These are phyloP conservation scores for Apophysomyces sp. DNA, from an alignment of 371 early-diverging fungal genomes.

Conservation along the genomic window DNA sequence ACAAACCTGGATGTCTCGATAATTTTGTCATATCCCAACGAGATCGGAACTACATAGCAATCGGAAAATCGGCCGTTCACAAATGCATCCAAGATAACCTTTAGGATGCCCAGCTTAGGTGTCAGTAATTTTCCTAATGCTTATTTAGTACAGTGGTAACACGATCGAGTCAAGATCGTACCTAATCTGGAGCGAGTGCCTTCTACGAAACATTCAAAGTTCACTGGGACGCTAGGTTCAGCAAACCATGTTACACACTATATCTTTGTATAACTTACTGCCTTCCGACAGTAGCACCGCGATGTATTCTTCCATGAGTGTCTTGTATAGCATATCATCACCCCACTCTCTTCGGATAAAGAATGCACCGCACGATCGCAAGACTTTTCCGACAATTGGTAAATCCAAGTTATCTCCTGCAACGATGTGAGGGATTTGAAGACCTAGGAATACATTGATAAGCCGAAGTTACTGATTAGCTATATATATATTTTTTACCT, in stretches of 20 bases:
- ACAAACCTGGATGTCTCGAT: slow-evolving; percentile 77
- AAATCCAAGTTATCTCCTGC: slow-evolving; percentile 90
- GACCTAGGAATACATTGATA: slow-evolving; percentile 14
- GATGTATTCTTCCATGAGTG: slow-evolving; percentile 78
- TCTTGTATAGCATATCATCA: slow-evolving; percentile 71
- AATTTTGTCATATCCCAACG: slow-evolving; percentile 86
- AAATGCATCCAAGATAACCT: slow-evolving; percentile 78
- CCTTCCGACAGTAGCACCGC: slow-evolving; percentile 48
- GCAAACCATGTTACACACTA: background rate
- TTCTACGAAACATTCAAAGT: slow-evolving; percentile 86
- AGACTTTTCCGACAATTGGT: slow-evolving; percentile 71
- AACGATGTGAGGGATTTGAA: slow-evolving; percentile 86
- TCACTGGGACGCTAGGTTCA: slow-evolving; percentile 39
- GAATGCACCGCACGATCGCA: slow-evolving; percentile 78
- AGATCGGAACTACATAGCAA: slow-evolving; percentile 80
- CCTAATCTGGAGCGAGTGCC: slow-evolving; percentile 83
- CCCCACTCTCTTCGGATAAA: slow-evolving; percentile 86
- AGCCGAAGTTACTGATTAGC: too few relatives aligned
- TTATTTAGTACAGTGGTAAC: background rate
- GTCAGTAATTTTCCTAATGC: slow-evolving; percentile 67
- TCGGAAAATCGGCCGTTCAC: slow-evolving; percentile 63
- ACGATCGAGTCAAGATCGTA: slow-evolving; percentile 5
- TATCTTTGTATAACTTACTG: slow-evolving; percentile 24
- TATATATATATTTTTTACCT: slow-evolving; percentile 37
- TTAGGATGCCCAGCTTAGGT: slow-evolving; percentile 83